Evolutionary conservation across 2,329 filamentous ascomycete species (phyloP), one percentile per base, ranked within the genome.

Genomic region (Ceratocystis eucalypticola): DNA sequence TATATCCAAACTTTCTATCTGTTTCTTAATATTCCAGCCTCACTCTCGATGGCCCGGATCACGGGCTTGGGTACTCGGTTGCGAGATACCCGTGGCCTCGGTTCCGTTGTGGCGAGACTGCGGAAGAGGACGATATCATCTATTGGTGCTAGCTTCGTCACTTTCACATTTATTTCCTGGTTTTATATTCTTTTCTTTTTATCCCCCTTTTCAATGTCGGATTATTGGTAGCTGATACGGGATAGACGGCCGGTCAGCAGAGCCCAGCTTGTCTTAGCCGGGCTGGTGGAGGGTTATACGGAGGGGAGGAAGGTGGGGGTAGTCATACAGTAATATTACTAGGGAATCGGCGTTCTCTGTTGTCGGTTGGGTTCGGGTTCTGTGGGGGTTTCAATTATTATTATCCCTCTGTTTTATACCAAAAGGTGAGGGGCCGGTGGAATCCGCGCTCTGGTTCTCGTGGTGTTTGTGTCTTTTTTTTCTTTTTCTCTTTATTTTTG

Each of bases 1-100:
- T 48, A 44, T 45, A 53, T 45, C 45, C 33, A 45, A 20, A 33
- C 37, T 33, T 46, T 62, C 37, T 46, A 62, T 15, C 37, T 45
- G 61, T 62, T 44, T 45, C 61, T 62, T 62, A 28, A 62, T 48
- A 45, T 62, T 62, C 10, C 22, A 17, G 12, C n/a, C 37, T 48
- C 30, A n/a, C 22, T 44, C 17, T 25, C 17, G n/a, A 17, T 22
- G 20, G 45, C 25, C 22, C n/a, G n/a, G 12, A 62, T 25, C 20
- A 17, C 45, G 20, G 61, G 37, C 61, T 45, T 46, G 61, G 55
- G 22, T 59, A 20, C 55, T 59, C 55, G 55, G 55, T 59, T 59
- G 55, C 25, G 55, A 59, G 55, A 33, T 59, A 37, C 20, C 55
- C 28, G 55, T 7, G 25, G 55, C 28, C 28, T 37, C 7, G 28